A percentile compares a stretch with the other conserved stretches of the same genome.
phyloP scores from a whole-genome alignment of 2,329 filamentous ascomycete genomes.

The Aspergillus awamori region DNA sequence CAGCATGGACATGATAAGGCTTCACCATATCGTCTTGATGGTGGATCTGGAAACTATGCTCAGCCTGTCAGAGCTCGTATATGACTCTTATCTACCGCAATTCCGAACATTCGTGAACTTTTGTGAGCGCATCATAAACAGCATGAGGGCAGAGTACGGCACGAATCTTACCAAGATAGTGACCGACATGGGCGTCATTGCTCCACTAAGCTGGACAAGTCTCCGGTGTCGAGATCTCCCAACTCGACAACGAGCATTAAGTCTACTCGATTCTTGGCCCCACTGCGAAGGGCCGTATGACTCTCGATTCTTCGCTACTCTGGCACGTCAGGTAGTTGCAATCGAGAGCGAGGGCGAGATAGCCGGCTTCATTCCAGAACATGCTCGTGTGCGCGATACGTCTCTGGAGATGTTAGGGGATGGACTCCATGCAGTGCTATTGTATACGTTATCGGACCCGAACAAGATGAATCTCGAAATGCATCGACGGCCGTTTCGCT shows the following conservation, averaged over 20 bases:
- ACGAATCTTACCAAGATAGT: not conserved
- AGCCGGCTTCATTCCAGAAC: not conserved
- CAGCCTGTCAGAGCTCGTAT: not conserved
- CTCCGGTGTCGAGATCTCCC: conserved; percentile 32
- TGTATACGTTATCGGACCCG: not conserved
- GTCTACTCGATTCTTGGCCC: conserved; percentile 29
- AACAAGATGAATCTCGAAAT: not conserved
- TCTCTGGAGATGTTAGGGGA: not conserved
- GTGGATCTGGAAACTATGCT: not conserved
- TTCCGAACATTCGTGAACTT: not conserved
- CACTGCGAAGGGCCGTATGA: conserved; percentile 42
- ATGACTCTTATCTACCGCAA: not conserved
- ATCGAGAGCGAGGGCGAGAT: conserved; percentile 16
- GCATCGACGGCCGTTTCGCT: not conserved
- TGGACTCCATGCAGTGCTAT: not conserved
- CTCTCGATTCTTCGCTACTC: conserved; percentile 33
- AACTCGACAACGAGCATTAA: conserved; percentile 31
- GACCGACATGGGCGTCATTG: conserved; percentile 27
- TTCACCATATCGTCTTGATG: not conserved
- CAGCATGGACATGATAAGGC: not conserved
- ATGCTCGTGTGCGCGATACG: not conserved
- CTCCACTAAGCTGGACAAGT: conserved; percentile 35
- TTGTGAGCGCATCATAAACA: not conserved
- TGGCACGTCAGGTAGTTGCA: conserved; percentile 16
- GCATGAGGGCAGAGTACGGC: not conserved